A percentile compares a stretch with the other conserved stretches of the same genome.
Conservation (phyloP, 2,329 filamentous ascomycete genomes). For the Talaromyces sp. region DNA sequence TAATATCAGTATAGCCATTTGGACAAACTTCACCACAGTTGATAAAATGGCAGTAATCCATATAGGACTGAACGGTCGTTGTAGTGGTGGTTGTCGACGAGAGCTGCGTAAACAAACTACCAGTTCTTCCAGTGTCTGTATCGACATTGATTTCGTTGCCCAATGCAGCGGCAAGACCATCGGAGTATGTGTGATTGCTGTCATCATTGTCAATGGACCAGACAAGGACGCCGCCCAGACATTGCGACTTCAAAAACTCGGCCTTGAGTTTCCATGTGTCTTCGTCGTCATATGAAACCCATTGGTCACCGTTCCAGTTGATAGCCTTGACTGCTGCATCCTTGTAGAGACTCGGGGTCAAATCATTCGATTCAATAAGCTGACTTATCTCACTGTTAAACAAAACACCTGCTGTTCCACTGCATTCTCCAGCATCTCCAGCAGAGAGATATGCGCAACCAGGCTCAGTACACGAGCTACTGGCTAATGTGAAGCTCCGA, state of each 20-base stretch:
- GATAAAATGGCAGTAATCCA: not conserved
- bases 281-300: not conserved
- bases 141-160: not conserved
- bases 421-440: not conserved
- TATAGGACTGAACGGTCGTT: not conserved
- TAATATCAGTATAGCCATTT: not conserved
- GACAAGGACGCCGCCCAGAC: no score
- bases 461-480: not conserved
- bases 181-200: not conserved
- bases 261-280: not conserved
- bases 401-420: not conserved
- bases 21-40: not conserved
- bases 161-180: not conserved
- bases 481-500: slow-evolving; percentile 4
- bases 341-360: not conserved
- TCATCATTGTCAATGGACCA: no score
- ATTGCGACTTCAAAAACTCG: not conserved
- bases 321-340: not conserved
- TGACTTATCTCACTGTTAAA: not conserved
- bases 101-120: no score
- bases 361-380: not conserved
- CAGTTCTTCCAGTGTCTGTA: no score
- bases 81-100: not conserved
- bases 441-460: not conserved
- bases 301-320: not conserved